A percentile compares a stretch with the other conserved stretches of the same genome.
Evolutionary conservation across 2,329 filamentous ascomycete genomes (phyloP).

Genomic region (Colletotrichum salicis): DNA sequence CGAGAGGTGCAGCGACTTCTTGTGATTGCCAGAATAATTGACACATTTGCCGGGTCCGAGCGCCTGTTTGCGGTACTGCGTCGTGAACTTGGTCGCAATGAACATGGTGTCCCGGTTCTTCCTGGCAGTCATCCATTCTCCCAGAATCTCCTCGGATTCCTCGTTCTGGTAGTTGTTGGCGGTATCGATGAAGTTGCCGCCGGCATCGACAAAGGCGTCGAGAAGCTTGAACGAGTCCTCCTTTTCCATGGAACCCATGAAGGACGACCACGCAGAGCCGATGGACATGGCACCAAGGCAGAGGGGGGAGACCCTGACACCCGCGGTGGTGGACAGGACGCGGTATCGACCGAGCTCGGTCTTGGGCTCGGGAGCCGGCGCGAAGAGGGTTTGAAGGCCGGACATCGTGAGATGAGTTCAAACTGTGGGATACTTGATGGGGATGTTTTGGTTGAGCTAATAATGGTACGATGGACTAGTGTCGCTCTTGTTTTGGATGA

Average conservation of each 20-base stretch:
- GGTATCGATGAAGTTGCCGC: conserved; percentile 77
- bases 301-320: conserved; percentile 64
- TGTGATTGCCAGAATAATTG: conserved; percentile 57
- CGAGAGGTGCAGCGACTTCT: conserved; percentile 52
- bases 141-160: conserved; percentile 66
- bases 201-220: conserved; percentile 64
- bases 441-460: neutral
- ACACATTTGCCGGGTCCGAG: conserved; percentile 47
- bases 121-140: conserved; percentile 65
- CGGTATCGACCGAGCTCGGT: conserved; percentile 65
- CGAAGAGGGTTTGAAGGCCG: conserved; percentile 30
- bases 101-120: conserved; percentile 64
- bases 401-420: conserved; percentile 13
- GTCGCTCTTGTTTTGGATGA: neutral
- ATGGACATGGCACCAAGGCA: conserved; percentile 65
- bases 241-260: conserved; percentile 66
- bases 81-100: conserved; percentile 67
- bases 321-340: conserved; percentile 60
- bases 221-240: conserved; percentile 65
- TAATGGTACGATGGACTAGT: neutral
- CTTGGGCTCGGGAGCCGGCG: conserved; percentile 48
- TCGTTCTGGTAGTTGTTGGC: conserved; percentile 68
- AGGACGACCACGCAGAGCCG: conserved; percentile 54
- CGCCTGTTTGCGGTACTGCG: conserved; percentile 53
- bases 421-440: neutral